These are phyloP conservation scores for Arthrobotrys sinensis DNA, from an alignment of 2,329 filamentous ascomycete genomes.

Conservation along the genomic window DNA sequence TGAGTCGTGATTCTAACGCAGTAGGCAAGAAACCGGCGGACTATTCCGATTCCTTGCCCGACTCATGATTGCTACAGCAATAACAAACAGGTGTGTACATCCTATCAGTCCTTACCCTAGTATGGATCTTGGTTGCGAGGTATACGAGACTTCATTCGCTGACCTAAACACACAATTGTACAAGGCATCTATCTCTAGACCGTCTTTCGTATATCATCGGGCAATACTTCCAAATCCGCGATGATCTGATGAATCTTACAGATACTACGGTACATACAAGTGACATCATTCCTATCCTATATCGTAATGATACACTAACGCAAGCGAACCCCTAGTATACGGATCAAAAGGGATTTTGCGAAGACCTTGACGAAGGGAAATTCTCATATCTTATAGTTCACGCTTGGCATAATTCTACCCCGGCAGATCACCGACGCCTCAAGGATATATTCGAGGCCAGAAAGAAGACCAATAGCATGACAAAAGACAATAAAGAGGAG, in stretches of 20 bases:
- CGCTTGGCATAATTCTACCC: constrained; percentile 3
- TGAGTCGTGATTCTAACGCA: background rate
- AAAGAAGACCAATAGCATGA: background rate
- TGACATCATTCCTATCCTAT: background rate
- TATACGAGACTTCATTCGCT: background rate
- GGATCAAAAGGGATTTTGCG: constrained; percentile 29
- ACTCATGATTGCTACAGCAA: constrained; percentile 55
- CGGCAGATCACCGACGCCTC: background rate
- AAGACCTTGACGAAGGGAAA: constrained; percentile 34
- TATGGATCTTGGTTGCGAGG: too few species aligned
- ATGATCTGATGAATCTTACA: constrained; percentile 65
- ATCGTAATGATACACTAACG: background rate
- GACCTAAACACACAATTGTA: too few species aligned
- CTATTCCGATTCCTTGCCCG: constrained; percentile 63
- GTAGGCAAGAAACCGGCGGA: constrained; percentile 61
- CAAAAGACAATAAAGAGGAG: constrained; percentile 4
- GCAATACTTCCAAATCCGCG: constrained; percentile 65
- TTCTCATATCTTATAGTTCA: constrained; percentile 29
- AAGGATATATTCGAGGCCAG: constrained; percentile 1
- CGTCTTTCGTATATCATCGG: constrained; percentile 60
- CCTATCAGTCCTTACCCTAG: too few species aligned
- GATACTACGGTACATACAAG: constrained; percentile 2
- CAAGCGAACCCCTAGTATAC: background rate
- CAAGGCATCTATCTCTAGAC: constrained; percentile 61
- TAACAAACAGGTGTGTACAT: constrained; percentile 10